These are phyloP conservation scores for Russula dissimulans DNA, from an alignment of 768 basidiomycete genomes.

Conservation along the genomic window DNA sequence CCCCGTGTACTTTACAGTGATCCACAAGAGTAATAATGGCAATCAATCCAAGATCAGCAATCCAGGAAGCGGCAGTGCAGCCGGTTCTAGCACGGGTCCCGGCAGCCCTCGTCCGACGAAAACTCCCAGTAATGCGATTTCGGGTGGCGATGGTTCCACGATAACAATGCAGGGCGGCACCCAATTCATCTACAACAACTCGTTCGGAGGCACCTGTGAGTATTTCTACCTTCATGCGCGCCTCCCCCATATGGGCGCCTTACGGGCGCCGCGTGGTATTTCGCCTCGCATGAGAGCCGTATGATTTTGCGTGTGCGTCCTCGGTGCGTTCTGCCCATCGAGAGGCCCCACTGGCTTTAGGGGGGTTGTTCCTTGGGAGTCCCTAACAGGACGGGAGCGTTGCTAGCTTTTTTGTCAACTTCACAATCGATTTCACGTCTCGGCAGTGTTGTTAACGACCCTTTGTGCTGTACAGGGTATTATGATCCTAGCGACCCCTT, in stretches of 20 bases:
- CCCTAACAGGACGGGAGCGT: background rate
- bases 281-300: background rate
- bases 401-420: background rate
- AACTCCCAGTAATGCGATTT: background rate
- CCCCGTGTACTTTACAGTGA: constrained; percentile 5
- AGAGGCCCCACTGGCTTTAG: background rate
- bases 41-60: background rate
- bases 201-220: constrained; percentile 38
- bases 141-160: constrained; percentile 19
- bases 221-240: background rate
- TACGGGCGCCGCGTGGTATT: background rate
- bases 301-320: background rate
- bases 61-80: background rate
- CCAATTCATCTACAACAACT: constrained; percentile 37
- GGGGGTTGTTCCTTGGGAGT: background rate
- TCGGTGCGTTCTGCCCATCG: background rate
- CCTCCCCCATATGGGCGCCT: background rate
- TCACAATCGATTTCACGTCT: background rate
- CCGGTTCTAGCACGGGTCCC: background rate
- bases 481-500: constrained; percentile 66
- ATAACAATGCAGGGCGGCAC: constrained; percentile 33
- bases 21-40: background rate
- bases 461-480: constrained; percentile 38
- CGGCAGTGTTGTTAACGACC: background rate
- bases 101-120: background rate